A percentile compares a stretch with the other conserved stretches of the same genome.
phyloP scores from a whole-genome alignment of 345 rosid genomes.

The Moringa oleifera region DNA sequence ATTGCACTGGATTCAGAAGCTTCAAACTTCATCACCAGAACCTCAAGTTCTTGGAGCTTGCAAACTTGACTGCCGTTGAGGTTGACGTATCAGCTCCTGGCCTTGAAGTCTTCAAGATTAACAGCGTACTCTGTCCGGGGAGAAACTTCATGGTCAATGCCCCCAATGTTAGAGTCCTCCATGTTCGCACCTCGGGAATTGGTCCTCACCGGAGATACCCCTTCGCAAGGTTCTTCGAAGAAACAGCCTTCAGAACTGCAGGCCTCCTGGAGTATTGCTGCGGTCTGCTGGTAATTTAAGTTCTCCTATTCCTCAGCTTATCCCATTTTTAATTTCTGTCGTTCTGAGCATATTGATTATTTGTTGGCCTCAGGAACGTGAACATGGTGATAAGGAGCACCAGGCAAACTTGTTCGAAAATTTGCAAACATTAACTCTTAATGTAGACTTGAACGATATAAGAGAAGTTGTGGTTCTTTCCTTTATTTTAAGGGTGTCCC shows the following conservation, averaged over 20 bases:
- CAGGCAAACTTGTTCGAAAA: not conserved
- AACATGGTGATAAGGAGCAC: not conserved
- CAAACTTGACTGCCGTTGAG: not conserved
- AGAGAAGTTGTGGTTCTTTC: not conserved
- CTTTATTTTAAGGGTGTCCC: not conserved
- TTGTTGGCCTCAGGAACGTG: not conserved
- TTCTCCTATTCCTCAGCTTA: not conserved
- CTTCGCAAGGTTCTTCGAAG: not conserved
- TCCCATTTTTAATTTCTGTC: not conserved
- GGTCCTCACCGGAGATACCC: not conserved
- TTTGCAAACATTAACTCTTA: not conserved
- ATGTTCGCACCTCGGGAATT: not conserved
- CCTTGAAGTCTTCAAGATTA: not conserved
- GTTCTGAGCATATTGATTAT: not conserved
- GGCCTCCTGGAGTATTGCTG: not conserved
- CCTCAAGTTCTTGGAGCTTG: not conserved
- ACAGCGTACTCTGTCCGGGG: not conserved
- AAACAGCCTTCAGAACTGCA: not conserved
- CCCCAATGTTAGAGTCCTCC: too few species aligned
- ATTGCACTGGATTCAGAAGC: not conserved
- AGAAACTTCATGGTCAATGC: too few species aligned
- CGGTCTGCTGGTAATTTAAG: not conserved
- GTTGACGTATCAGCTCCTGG: not conserved
- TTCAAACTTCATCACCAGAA: not conserved
- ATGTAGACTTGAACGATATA: not conserved